These are phyloP conservation scores for Cystobasidium ongulense DNA, from an alignment of 768 basidiomycete genomes.

Conservation along the genomic window DNA sequence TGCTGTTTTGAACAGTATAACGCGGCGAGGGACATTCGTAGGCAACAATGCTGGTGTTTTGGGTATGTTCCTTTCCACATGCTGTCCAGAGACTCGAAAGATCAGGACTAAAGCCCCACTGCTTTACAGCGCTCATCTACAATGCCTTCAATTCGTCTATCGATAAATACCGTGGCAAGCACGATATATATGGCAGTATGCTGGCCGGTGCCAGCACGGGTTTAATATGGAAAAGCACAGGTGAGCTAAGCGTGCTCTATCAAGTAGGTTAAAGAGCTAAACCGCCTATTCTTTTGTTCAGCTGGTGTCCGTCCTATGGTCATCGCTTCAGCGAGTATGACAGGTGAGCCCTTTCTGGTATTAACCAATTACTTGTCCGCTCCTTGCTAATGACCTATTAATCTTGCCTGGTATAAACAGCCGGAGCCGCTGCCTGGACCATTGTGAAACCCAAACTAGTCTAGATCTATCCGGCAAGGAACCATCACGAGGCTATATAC, in stretches of 20 bases:
- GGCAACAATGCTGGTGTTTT: constrained; percentile 97
- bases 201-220: constrained; percentile 84
- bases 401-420: constrained; percentile 39
- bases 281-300: constrained; percentile 47
- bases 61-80: constrained; percentile 56
- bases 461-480: constrained; percentile 47
- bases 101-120: constrained; percentile 43
- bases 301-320: constrained; percentile 86
- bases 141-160: constrained; percentile 93
- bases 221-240: constrained; percentile 84
- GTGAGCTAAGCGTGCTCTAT: constrained; percentile 59
- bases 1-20: constrained; percentile 91
- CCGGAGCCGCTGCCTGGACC: constrained; percentile 86
- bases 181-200: constrained; percentile 86
- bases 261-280: no score
- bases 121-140: constrained; percentile 71
- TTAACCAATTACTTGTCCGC: no score
- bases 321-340: constrained; percentile 79
- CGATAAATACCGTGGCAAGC: constrained; percentile 76
- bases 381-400: not conserved
- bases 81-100: constrained; percentile 36
- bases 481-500: no score
- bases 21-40: constrained; percentile 90
- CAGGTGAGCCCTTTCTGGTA: constrained; percentile 43
- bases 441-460: constrained; percentile 77